A percentile compares a stretch with the other conserved stretches of the same genome.
Conservation (phyloP, 108 stramenopile species). For the Skeletonema marinoi region DNA sequence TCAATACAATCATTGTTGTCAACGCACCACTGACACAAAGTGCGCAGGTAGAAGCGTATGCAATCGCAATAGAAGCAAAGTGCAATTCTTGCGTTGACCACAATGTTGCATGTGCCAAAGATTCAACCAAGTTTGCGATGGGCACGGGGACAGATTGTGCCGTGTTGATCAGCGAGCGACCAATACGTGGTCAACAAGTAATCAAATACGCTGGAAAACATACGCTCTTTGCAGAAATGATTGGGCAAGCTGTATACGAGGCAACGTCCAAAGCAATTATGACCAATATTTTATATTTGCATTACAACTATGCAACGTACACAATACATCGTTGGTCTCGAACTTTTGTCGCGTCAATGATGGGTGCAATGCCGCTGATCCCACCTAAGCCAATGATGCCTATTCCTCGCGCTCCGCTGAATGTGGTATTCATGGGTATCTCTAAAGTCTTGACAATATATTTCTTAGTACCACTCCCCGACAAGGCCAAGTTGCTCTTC, state of each 20-base stretch:
- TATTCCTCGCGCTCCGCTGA: constrained; percentile 19
- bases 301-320: constrained; percentile 23
- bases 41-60: constrained; percentile 54
- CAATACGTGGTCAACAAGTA: not conserved
- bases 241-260: constrained; percentile 61
- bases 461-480: not conserved
- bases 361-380: constrained; percentile 26
- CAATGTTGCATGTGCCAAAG: constrained; percentile 40
- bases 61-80: constrained; percentile 59
- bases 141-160: constrained; percentile 58
- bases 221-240: constrained; percentile 45
- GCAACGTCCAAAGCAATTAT: constrained; percentile 62
- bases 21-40: constrained; percentile 24
- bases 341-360: constrained; percentile 40
- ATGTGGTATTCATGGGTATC: constrained; percentile 15
- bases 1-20: constrained; percentile 53
- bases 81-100: constrained; percentile 24
- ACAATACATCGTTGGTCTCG: constrained; percentile 19
- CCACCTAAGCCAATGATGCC: constrained; percentile 45
- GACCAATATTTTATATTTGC: constrained; percentile 40
- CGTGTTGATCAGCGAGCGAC: constrained; percentile 7
- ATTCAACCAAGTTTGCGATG: constrained; percentile 14
- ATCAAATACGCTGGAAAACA: constrained; percentile 54
- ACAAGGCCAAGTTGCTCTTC: constrained; percentile 23
- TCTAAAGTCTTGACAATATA: constrained; percentile 2